Evolutionary conservation across 257 asterid genomes (phyloP), one percentile per base, ranked within the genome.

Genomic region (Penstemon newberryi): DNA sequence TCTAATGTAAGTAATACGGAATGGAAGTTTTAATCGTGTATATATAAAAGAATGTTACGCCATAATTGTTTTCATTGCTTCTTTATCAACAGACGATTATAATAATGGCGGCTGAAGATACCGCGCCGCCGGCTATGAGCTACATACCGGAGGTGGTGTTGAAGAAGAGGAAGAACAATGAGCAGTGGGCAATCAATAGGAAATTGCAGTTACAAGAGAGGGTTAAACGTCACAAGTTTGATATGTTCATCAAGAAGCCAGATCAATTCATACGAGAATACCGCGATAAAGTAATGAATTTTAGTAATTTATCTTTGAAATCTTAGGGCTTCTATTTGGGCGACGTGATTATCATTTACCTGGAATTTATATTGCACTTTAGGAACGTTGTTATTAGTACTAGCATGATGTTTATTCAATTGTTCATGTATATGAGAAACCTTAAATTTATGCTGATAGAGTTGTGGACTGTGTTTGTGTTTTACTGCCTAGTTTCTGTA

Each of bases 121-220:
- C 75, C 39, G 72, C 84, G 60, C 77, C 80, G 70, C 68, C 56
- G 63, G 80, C 74, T 54, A 68, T 90, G 79, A 83, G 82, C 60
- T 86, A 85, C 73, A 80, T 86, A 47, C 89, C 93, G 25, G 98
- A 93, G 77, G 90, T 90, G 59, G 83, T 93, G 59, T 62, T 93
- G 82, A 88, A 93, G 91, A 90, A 90, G 81, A 84, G 97, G 85
- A 93, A 78, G 85, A 90, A 77, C 82, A 93, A 88, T 67, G 99
- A 93, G 77, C 81, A 85, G 55, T 90, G 97, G 97, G 96, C 96
- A 6, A 77, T 93, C 52, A 82, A 75, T 49, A 89, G 96, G 75
- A 93, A 84, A 61, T 78, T 81, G 63, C 95, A 86, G 75, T 38
- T 80, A 43, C 82, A 89, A 71, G 95, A 90, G 83, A 81, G 81